phyloP scores from a whole-genome alignment of 495 filamentous ascomycete genomes.

The Hypoxylon cercidicola region DNA sequence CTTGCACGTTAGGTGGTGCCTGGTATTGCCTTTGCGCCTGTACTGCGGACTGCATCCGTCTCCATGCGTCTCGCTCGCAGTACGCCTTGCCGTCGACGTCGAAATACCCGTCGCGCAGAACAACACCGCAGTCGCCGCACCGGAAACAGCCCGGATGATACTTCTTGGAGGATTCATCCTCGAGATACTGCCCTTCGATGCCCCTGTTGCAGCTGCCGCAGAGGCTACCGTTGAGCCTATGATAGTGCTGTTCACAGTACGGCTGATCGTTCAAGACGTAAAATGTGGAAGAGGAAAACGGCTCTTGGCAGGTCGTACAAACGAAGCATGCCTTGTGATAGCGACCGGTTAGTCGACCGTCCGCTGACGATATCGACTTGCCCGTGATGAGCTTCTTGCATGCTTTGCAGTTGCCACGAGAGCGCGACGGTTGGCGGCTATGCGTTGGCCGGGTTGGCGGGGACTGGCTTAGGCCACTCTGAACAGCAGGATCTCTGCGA shows the following conservation, averaged over 20 bases:
- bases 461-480: conserved; percentile 33
- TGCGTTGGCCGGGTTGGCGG: conserved; percentile 40
- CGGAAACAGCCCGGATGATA: conserved; percentile 90
- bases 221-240: conserved; percentile 85
- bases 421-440: conserved; percentile 40
- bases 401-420: conserved; percentile 83
- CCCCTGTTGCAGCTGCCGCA: conserved; percentile 82
- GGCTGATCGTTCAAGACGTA: conserved; percentile 89
- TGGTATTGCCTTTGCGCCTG: conserved; percentile 46
- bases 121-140: conserved; percentile 71
- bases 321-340: conserved; percentile 96
- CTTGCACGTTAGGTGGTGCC: conserved; percentile 49
- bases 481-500: conserved; percentile 40
- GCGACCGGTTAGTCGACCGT: conserved; percentile 90
- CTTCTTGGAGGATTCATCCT: conserved; percentile 79
- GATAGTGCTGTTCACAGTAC: conserved; percentile 93
- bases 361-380: conserved; percentile 92
- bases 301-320: conserved; percentile 81
- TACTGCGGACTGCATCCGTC: conserved; percentile 58
- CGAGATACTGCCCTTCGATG: conserved; percentile 96
- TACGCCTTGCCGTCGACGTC: conserved; percentile 66
- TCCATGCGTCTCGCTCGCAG: conserved; percentile 87
- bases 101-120: conserved; percentile 72
- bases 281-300: conserved; percentile 90
- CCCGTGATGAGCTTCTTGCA: conserved; percentile 83